Base-by-base conservation (phyloP, 257 asterid genomes). In the Hygrophila difformis region DNA sequence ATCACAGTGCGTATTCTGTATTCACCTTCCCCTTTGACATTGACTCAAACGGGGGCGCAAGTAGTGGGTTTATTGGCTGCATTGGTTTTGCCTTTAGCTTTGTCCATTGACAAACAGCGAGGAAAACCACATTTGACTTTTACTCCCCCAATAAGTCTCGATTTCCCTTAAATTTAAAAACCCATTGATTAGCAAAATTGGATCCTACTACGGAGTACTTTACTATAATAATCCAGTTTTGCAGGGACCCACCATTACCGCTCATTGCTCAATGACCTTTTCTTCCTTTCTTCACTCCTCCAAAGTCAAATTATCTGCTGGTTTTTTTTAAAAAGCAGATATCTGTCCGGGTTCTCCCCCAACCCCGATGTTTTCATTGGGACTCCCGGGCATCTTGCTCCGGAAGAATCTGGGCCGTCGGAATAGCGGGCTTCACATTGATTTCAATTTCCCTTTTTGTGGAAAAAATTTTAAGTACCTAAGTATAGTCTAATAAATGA, bases 121-220 rank as follows among this genome's bases (percentile, higher is more conserved):
- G 65, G 21, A 41, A 64, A 67, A 44, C 59, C 64, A 63, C 65
- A 65, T 83, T 69, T 83, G 94, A 79, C 93, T 77, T 84, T 65
- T 56, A 63, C 63, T 57, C 36, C 24, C 50, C 71, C 59, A 41
- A n/a, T 48, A 40, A 49, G 47, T 48, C 2, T 21, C 12, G 5
- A 12, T 44, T 3, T 12, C 15, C 0, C 1, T 12, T n/a, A n/a
- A n/a, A n/a, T n/a, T n/a, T n/a, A n/a, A n/a, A n/a, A n/a, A n/a
- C n/a, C n/a, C n/a, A n/a, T n/a, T n/a, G n/a, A n/a, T n/a, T n/a
- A n/a, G n/a, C n/a, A n/a, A n/a, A n/a, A n/a, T n/a, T n/a, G n/a
- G n/a, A n/a, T n/a, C n/a, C n/a, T n/a, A n/a, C n/a, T n/a, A n/a
- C n/a, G n/a, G n/a, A n/a, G 20, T 12, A 4, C 21, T 31, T 28